Base-by-base conservation (phyloP, 805 yeast genomes). In the Yarrowia keelungensis region DNA sequence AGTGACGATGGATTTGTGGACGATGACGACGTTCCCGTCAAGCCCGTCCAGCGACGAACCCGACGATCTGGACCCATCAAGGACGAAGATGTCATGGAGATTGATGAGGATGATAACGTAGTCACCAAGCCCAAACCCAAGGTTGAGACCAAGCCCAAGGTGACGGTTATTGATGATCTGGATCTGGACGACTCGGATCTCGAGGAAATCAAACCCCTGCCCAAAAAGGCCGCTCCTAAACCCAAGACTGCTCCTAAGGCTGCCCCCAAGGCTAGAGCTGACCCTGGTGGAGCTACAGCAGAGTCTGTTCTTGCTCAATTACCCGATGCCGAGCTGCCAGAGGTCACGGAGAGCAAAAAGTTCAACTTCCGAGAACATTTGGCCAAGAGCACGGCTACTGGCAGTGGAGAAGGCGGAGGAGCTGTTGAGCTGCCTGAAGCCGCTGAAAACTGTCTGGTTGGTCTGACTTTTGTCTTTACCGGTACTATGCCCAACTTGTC, bases 401-500 rank as follows among this genome's bases (percentile, higher is more conserved):
- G 49, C n/a, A 50, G 42, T 1, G 43, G 67, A 10, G 67, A 41
- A 46, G 58, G 72, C 43, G 56, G 68, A 8, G 77, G 73, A 43
- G 73, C 68, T 15, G 61, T 69, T 12, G 87, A 86, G 15, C 81
- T 92, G 39, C 97, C 98, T 0, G 89, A 84, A 72, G 97, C 97
- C 10, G 84, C 87, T 11, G 91, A 92, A 3, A 88, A 93, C 76
- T 95, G 99, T 79, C 79, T 95, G 53, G 83, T 89, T 2, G 99
- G 99, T 0, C 79, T 95, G 35, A 91, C 97, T 0, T 89, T 95
- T 71, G 98, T 95, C 0, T 94, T 95, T 76, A 95, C 99, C 0
- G 99, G 99, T 47, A 86, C 87, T 5, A 78, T 95, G 68, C 97
- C 97, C 0, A 85, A 86, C 32, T 77, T 95, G 43, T 90, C 90